Base-by-base conservation (phyloP, 352 stramenopile species). In the Elongisporangium prolatum region DNA sequence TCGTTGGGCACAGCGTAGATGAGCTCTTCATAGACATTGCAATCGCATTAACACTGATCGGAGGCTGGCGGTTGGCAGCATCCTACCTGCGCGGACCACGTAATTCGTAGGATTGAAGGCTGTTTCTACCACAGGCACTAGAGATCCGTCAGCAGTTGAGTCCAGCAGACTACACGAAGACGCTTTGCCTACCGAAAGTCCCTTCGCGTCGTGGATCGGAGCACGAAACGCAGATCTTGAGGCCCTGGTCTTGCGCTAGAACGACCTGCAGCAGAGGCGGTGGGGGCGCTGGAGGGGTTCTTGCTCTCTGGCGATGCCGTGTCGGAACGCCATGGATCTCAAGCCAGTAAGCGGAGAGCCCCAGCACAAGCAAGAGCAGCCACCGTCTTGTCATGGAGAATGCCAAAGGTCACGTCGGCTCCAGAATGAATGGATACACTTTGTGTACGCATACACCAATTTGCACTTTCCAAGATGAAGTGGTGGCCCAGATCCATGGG, bases 1-100 rank as follows among this genome's bases (percentile, higher is more conserved):
- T 64, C 59, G 48, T 64, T 64, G 20, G 59, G 59, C 25, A 64
- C 59, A 21, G 59, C 59, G 50, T 60, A 64, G 25, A 64, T 48
- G 34, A 64, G 51, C 20, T 48, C 58, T 63, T 11, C 8, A 14
- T 2, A n/a, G 22, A 52, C 13, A 44, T 17, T 44, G 4, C 10
- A 2, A 44, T 38, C 16, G 17, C 48, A 47, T 11, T 22, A n/a
- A 52, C 21, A 44, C 21, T 17, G 21, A 40, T 6, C 21, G 9
- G 34, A 10, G 11, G 18, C n/a, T n/a, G n/a, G n/a, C n/a, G n/a
- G n/a, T n/a, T n/a, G n/a, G n/a, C n/a, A n/a, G n/a, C n/a, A n/a
- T n/a, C 44, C 5, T 37, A 64, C 58, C 58, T 22, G 58, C 52
- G 51, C 25, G 52, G 22, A 64, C 40, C 18, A 44, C 38, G 16